phyloP scores from a whole-genome alignment of 805 yeast genomes.

The Candida silvicultrix region DNA sequence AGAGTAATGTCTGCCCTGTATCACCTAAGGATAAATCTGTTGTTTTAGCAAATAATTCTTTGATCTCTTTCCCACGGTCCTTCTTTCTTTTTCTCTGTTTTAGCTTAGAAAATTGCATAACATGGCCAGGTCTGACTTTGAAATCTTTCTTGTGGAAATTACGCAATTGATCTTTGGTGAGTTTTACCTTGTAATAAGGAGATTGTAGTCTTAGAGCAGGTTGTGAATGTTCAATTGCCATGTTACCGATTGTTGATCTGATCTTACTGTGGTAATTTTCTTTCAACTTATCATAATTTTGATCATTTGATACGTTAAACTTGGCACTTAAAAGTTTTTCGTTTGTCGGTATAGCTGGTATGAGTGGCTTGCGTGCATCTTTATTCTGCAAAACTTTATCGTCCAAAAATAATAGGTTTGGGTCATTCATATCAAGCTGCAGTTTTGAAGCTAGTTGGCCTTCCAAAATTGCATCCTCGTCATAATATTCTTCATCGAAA shows the following conservation, averaged over 20 bases:
- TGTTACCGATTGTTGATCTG: conserved; percentile 85
- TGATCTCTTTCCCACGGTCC: conserved; percentile 78
- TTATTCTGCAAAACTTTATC: conserved; percentile 22
- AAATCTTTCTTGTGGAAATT: conserved; percentile 78
- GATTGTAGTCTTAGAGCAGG: conserved; percentile 85
- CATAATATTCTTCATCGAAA: conserved; percentile 42
- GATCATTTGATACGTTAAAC: conserved; percentile 85
- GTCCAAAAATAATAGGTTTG: conserved; percentile 62
- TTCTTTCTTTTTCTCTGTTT: conserved; percentile 80
- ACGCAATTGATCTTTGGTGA: conserved; percentile 62
- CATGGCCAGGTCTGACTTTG: conserved; percentile 69
- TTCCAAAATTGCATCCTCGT: conserved; percentile 68
- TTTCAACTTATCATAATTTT: conserved; percentile 73
- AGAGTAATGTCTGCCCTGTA: conserved; percentile 63
- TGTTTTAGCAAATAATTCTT: conserved; percentile 65
- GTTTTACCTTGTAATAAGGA: conserved; percentile 80
- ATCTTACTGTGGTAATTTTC: conserved; percentile 87
- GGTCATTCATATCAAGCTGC: conserved; percentile 81
- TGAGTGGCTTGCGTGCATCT: conserved; percentile 6
- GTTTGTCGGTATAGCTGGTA: conserved; percentile 38
- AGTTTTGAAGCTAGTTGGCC: conserved; percentile 45
- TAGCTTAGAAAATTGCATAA: conserved; percentile 67
- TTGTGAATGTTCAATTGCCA: conserved; percentile 84
- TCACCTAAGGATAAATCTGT: conserved; percentile 82
- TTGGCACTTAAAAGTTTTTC: conserved; percentile 51